phyloP scores from a whole-genome alignment of 2,329 filamentous ascomycete species.

The Epichloe baconii region DNA sequence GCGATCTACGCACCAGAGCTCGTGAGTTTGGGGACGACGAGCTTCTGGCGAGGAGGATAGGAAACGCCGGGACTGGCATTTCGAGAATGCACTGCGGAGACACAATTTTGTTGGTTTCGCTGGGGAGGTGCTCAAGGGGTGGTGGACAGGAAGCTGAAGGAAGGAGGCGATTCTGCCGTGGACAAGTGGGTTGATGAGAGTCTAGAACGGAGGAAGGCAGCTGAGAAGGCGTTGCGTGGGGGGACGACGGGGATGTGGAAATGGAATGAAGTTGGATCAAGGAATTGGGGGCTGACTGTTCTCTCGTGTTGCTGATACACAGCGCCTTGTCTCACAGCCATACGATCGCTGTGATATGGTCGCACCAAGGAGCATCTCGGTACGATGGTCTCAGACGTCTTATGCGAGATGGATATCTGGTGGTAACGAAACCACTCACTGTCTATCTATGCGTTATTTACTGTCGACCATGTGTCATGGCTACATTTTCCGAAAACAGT shows the following conservation, averaged over 20 bases:
- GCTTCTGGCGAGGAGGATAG: constrained; percentile 65
- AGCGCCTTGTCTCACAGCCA: background rate
- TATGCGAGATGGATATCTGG: background rate
- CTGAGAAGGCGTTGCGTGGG: constrained; percentile 21
- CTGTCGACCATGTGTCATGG: background rate
- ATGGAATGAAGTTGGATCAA: constrained; percentile 18
- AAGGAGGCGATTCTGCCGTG: constrained; percentile 52
- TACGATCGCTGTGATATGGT: background rate
- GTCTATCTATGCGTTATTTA: background rate
- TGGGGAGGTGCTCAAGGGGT: constrained; percentile 80
- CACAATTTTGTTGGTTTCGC: constrained; percentile 97
- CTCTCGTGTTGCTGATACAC: background rate
- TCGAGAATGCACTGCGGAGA: constrained; percentile 82
- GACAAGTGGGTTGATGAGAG: constrained; percentile 60
- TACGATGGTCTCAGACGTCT: background rate
- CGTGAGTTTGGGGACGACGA: constrained; percentile 73
- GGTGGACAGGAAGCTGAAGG: constrained; percentile 56
- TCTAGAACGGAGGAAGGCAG: constrained; percentile 37
- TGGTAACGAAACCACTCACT: background rate
- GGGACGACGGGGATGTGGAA: constrained; percentile 26
- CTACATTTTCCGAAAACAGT: background rate
- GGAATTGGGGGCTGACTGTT: background rate
- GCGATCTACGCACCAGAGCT: constrained; percentile 66
- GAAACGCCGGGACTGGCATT: constrained; percentile 78
- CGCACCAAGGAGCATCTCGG: background rate